Evolutionary conservation across 176 grass and related monocot species (phyloP).

Genomic region (Oryza meyeriana): DNA sequence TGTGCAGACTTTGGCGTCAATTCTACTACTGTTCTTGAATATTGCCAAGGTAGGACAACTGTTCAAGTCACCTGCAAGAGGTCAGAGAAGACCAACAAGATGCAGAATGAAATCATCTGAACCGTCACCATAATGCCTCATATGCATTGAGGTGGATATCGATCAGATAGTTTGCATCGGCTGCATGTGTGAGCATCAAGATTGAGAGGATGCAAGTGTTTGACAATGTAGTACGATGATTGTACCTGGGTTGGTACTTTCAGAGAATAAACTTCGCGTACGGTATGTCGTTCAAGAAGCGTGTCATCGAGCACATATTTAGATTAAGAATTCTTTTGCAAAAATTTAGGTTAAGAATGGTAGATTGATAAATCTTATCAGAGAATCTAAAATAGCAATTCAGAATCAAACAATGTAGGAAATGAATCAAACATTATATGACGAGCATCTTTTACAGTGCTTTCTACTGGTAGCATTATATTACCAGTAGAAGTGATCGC

Average conservation of each 20-base stretch:
- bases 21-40: background rate
- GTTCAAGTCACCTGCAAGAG: background rate
- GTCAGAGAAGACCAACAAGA: background rate
- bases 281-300: background rate
- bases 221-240: background rate
- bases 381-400: background rate
- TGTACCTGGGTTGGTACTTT: background rate
- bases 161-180: background rate
- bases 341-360: background rate
- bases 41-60: background rate
- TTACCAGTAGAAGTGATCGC: no score
- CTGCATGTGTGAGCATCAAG: background rate
- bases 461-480: no score
- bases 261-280: background rate
- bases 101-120: background rate
- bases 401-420: no score
- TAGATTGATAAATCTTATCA: background rate
- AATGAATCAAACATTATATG: background rate
- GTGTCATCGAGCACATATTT: background rate
- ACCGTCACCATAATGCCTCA: slow-evolving; percentile 21
- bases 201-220: background rate
- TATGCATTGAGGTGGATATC: background rate
- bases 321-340: no score
- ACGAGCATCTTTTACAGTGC: no score
- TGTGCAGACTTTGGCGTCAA: background rate